phyloP scores from a whole-genome alignment of 106 monocot species.

The Phalaenopsis equestris region DNA sequence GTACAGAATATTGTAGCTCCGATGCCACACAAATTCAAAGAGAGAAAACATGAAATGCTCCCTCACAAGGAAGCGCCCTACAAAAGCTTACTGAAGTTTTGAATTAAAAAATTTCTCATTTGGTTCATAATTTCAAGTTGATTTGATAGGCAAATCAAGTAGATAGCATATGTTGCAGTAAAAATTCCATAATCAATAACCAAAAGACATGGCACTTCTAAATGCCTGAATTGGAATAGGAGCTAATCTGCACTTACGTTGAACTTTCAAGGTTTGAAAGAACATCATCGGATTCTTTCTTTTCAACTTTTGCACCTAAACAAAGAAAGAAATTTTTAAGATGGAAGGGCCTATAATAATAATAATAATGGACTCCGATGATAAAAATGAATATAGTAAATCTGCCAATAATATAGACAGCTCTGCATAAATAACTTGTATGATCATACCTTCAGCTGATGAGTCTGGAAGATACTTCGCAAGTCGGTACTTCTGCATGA shows the following conservation, averaged over 20 bases:
- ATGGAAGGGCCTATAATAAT: not conserved
- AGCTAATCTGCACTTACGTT: not conserved
- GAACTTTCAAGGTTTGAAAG: slow-evolving; percentile 4
- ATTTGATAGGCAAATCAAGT: not conserved
- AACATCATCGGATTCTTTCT: slow-evolving; percentile 11
- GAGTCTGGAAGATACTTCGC: slow-evolving; percentile 87
- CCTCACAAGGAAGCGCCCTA: not conserved
- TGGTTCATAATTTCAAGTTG: not conserved
- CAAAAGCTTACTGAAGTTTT: not conserved
- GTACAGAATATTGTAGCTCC: not conserved
- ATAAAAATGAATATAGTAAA: not conserved
- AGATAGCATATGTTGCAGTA: not conserved
- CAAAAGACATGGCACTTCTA: not conserved
- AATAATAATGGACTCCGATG: not conserved
- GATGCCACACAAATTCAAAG: not conserved
- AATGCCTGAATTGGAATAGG: not conserved
- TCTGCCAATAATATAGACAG: not conserved
- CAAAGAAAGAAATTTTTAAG: not conserved
- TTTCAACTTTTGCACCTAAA: slow-evolving; percentile 11
- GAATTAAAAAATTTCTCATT: not conserved
- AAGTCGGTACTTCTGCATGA: slow-evolving; percentile 81
- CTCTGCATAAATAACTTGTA: not conserved
- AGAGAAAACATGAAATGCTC: not conserved
- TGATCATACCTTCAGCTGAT: slow-evolving; percentile 62
- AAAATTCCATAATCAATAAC: not conserved